Evolutionary conservation across 345 rosid species (phyloP).

Genomic region (Abelmoschus esculentus): DNA sequence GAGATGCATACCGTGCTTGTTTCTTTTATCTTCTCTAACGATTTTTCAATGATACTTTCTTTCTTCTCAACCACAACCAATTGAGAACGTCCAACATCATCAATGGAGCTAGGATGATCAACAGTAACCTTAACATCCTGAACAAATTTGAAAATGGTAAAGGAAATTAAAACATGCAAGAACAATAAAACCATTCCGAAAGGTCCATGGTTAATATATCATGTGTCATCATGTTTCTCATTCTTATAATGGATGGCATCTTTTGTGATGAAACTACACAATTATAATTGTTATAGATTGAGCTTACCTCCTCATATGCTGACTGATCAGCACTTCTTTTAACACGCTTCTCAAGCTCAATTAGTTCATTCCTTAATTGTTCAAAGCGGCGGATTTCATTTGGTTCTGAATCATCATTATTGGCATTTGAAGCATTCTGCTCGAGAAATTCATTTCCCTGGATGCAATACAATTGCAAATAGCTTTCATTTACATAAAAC

Average conservation of each 20-base stretch:
- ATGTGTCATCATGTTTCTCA: background rate
- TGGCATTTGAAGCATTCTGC: constrained; percentile 27
- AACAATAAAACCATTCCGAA: background rate
- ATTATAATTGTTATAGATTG: background rate
- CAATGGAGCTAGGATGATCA: constrained; percentile 22
- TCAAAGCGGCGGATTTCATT: constrained; percentile 73
- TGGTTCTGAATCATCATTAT: constrained; percentile 37
- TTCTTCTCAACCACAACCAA: constrained; percentile 51
- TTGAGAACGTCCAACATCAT: constrained; percentile 30
- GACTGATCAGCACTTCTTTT: constrained; percentile 64
- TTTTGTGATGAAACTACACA: background rate
- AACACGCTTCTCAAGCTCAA: constrained; percentile 89
- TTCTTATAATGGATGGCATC: background rate
- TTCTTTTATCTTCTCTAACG: constrained; percentile 72
- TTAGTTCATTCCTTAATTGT: constrained; percentile 72
- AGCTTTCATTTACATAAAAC: constrained; percentile 6
- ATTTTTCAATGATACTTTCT: constrained; percentile 61
- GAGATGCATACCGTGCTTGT: constrained; percentile 62
- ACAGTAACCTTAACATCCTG: constrained; percentile 42
- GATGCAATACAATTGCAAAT: constrained; percentile 19
- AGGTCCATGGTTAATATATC: constrained; percentile 1
- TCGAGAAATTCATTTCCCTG: constrained; percentile 46
- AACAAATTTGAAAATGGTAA: constrained; percentile 14
- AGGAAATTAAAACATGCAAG: constrained; percentile 11
- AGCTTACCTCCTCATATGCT: constrained; percentile 55